These are phyloP conservation scores for Magnolia changhungtana DNA, from an alignment of 164 flowering plant species.

Conservation along the genomic window DNA sequence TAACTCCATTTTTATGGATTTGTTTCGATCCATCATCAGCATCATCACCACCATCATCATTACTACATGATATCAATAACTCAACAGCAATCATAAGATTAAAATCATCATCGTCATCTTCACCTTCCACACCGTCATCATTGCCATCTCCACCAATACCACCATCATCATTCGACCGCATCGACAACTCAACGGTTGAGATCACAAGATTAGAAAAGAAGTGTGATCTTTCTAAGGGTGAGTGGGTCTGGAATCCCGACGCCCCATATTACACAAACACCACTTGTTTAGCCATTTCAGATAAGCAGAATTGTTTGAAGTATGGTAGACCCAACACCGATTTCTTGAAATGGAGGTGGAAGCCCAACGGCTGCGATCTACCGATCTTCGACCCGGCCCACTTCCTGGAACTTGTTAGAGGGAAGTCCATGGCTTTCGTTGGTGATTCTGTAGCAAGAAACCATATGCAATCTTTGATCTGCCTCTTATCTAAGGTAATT, in stretches of 20 bases:
- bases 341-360: slow-evolving; percentile 79
- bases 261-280: slow-evolving; percentile 66
- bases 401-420: slow-evolving; percentile 53
- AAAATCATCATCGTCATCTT: neutral
- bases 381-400: slow-evolving; percentile 55
- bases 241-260: slow-evolving; percentile 59
- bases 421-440: slow-evolving; percentile 65
- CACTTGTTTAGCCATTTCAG: slow-evolving; percentile 67
- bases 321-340: slow-evolving; percentile 60
- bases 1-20: slow-evolving; percentile 11
- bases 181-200: neutral
- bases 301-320: slow-evolving; percentile 72
- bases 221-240: slow-evolving; percentile 62
- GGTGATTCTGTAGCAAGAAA: slow-evolving; percentile 79
- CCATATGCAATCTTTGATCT: slow-evolving; percentile 79
- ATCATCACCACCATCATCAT: neutral
- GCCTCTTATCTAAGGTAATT: slow-evolving; percentile 68
- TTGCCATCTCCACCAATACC: neutral
- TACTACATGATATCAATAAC: too few relatives aligned
- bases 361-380: slow-evolving; percentile 67
- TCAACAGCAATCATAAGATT: too few relatives aligned
- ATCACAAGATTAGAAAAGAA: neutral
- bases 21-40: slow-evolving; percentile 3
- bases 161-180: slow-evolving; percentile 2
- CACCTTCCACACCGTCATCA: neutral